These are phyloP conservation scores for Saprolegnia parasitica DNA, from an alignment of 352 stramenopile species.

Conservation along the genomic window DNA sequence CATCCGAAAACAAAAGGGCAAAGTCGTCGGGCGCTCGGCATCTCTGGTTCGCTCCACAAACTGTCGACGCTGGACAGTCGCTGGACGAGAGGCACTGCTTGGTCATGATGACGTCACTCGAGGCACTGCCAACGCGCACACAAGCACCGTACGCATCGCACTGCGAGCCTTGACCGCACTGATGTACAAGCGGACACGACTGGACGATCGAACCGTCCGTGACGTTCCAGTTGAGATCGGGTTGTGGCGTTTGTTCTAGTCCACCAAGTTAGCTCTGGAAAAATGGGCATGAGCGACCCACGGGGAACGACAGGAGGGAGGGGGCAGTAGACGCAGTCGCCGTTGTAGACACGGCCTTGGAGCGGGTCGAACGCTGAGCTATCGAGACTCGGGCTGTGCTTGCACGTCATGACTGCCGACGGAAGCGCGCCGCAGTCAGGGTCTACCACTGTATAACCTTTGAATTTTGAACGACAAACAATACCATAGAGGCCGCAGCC, in stretches of 20 bases:
- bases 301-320: background rate
- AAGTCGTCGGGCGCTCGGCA: constrained; percentile 3
- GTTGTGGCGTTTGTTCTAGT: background rate
- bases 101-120: too few relatives aligned
- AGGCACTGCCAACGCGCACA: background rate
- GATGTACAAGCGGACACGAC: constrained; percentile 14
- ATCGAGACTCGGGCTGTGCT: constrained; percentile 2
- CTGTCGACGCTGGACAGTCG: constrained; percentile 15
- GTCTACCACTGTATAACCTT: background rate
- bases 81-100: too few relatives aligned
- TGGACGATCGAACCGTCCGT: constrained; percentile 1
- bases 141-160: constrained; percentile 3
- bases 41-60: background rate
- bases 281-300: background rate
- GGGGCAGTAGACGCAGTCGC: constrained; percentile 18
- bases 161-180: constrained; percentile 7
- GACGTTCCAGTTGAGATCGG: constrained; percentile 5
- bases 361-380: constrained; percentile 4
- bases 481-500: constrained; percentile 27
- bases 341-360: background rate
- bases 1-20: background rate
- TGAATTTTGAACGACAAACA: too few relatives aligned
- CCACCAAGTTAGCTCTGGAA: background rate
- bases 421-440: constrained; percentile 3
- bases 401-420: background rate